Evolutionary conservation across 192 early-diverging fungal genomes (phyloP).

Genomic region (Glomus cerebriforme): DNA sequence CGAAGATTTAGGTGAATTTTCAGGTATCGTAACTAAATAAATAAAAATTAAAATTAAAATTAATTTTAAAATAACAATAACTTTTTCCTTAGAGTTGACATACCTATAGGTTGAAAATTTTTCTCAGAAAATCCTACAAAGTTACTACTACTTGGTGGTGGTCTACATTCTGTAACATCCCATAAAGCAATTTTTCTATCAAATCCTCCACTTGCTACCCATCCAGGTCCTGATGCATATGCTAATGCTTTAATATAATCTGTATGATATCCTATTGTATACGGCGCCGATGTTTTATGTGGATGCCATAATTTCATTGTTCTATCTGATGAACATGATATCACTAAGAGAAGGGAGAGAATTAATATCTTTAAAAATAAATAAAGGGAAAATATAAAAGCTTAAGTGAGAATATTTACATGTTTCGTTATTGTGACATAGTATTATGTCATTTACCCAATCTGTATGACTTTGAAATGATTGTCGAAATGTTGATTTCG

Average conservation of each 20-base stretch:
- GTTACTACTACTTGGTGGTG: neutral
- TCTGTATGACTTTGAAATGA: slow-evolving; percentile 85
- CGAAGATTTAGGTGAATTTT: slow-evolving; percentile 63
- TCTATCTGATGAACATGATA: slow-evolving; percentile 91
- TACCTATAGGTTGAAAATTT: slow-evolving; percentile 26
- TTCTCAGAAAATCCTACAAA: slow-evolving; percentile 5
- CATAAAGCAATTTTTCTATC: slow-evolving; percentile 88
- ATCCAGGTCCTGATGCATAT: slow-evolving; percentile 66
- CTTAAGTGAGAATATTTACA: slow-evolving; percentile 47
- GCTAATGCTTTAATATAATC: slow-evolving; percentile 94
- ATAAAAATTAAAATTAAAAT: neutral
- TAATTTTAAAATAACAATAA: neutral
- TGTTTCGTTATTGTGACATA: slow-evolving; percentile 64
- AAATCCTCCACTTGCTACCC: slow-evolving; percentile 89
- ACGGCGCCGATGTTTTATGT: slow-evolving; percentile 52
- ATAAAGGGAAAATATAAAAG: neutral
- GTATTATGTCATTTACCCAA: slow-evolving; percentile 95
- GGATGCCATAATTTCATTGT: slow-evolving; percentile 80
- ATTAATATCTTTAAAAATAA: neutral
- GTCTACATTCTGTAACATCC: slow-evolving; percentile 74
- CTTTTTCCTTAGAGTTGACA: neutral
- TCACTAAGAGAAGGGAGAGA: slow-evolving; percentile 46
- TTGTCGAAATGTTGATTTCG: slow-evolving; percentile 64
- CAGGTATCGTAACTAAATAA: slow-evolving; percentile 45
- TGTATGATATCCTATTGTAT: slow-evolving; percentile 76